Percentiles rank a stretch among this genome's conserved stretches.
Conservation (phyloP, 169 alveolate species). For the Perkinsus olseni region DNA sequence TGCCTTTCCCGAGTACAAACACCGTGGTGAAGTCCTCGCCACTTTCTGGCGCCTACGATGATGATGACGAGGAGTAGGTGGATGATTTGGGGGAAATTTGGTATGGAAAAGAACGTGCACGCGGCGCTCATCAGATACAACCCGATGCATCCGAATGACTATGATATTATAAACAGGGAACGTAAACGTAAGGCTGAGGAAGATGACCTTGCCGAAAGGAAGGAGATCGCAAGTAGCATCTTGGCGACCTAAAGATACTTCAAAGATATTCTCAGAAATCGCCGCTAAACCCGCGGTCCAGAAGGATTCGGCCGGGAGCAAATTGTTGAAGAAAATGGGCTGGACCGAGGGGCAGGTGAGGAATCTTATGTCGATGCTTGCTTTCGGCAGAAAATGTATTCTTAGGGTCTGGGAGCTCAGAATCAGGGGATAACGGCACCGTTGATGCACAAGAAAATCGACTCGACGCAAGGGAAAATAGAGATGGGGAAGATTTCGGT, state of each 20-base stretch:
- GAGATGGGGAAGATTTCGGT: not conserved
- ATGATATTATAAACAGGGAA: not conserved
- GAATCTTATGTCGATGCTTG: no score
- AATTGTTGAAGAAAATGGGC: not conserved
- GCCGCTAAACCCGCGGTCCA: not conserved
- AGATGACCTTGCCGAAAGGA: not conserved
- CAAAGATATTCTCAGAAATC: not conserved
- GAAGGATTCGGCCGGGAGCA: not conserved
- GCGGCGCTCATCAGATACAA: not conserved
- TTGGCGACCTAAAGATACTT: no score
- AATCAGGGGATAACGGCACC: not conserved
- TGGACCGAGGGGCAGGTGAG: not conserved
- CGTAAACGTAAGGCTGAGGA: not conserved
- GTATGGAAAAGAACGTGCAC: not conserved
- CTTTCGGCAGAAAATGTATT: no score
- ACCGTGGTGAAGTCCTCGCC: not conserved
- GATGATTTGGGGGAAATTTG: not conserved
- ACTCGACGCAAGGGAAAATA: not conserved
- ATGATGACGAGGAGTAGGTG: not conserved
- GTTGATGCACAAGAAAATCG: not conserved
- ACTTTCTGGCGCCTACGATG: not conserved
- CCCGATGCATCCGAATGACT: not conserved
- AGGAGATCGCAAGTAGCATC: not conserved
- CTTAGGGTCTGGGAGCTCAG: not conserved
- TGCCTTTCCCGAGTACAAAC: not conserved